Evolutionary conservation across 352 stramenopile species (phyloP).

Genomic region (Halophytophthora polymorphica): DNA sequence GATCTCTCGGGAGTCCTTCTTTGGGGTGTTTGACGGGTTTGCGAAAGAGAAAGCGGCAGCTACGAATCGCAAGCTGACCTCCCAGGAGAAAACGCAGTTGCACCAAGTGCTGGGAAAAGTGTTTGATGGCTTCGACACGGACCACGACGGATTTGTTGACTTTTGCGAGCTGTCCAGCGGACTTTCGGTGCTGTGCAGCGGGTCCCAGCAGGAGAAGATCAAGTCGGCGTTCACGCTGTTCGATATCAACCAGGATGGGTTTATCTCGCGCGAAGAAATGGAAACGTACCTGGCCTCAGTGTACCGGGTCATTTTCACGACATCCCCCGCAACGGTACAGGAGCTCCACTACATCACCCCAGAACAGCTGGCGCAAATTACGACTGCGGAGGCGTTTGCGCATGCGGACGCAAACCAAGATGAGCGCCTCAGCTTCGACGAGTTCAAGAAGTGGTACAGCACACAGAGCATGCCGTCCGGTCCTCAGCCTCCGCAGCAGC

Average conservation of each 20-base stretch:
- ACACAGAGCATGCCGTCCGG: conserved; percentile 17
- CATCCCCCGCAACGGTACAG: conserved; percentile 38
- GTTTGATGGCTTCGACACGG: conserved; percentile 77
- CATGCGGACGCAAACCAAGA: conserved; percentile 62
- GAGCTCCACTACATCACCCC: conserved; percentile 52
- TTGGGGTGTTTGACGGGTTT: conserved; percentile 68
- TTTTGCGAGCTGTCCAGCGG: conserved; percentile 85
- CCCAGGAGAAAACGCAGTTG: conserved; percentile 35
- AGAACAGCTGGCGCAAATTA: conserved; percentile 70
- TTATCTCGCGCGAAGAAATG: conserved; percentile 81
- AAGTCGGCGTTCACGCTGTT: conserved; percentile 82
- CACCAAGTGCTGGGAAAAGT: conserved; percentile 55
- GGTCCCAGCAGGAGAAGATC: conserved; percentile 79
- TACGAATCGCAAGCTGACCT: conserved; percentile 21
- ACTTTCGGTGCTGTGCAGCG: conserved; percentile 77
- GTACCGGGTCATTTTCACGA: conserved; percentile 80
- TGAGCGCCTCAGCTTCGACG: conserved; percentile 65
- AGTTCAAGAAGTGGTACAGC: conserved; percentile 86
- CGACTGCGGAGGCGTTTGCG: conserved; percentile 63
- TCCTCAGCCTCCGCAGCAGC: conserved; percentile 15
- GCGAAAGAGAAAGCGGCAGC: conserved; percentile 29
- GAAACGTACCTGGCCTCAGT: conserved; percentile 84
- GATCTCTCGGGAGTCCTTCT: conserved; percentile 59
- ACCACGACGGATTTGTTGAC: conserved; percentile 78
- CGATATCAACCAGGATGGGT: conserved; percentile 86